Evolutionary conservation across 1,284 basidiomycete genomes (phyloP), one percentile per base, ranked within the genome.

Genomic region (Calocybe gambosa): DNA sequence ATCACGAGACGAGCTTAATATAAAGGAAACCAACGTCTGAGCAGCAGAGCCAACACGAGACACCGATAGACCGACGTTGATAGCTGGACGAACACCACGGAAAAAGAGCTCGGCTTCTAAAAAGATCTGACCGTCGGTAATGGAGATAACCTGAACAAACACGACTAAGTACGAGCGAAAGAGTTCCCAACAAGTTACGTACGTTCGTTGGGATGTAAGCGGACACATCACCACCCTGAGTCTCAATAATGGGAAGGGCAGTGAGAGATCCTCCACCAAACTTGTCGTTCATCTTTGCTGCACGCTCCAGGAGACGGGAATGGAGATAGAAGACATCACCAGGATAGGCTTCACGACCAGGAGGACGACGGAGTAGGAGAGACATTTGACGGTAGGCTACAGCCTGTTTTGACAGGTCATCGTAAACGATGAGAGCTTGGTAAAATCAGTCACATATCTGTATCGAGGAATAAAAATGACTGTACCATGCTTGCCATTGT

Each of bases 371-470:
- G 62, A 99, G 93, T 42, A 99, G 82, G 57, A 99, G 83, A 53
- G 95, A 99, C 95, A 99, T 99, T 74, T 99, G 95, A 84, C 95
- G 94, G 83, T 99, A 99, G 61, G 95, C 95, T 54, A 99, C 95
- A 63, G 95, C 95, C 78, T 99, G 95, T 80, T 99, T 99, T 63
- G 95, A 99, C 73, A 99, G 77, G 73, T 99, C 95, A 67, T 99
- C 95, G 74, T 96, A 99, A 77, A 99, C 90, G 74, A 99, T 98
- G 64, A 98, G 82, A 60, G 95, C 86, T 88, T 52, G 8, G 34
- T 34, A 15, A 10, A 62, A 52, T 29, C 58, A 55, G 40, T 7
- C 18, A 15, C 1, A 41, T 23, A 40, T 18, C 3, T 23, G 39
- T 23, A 40, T 34, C 25, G 33, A 31, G 35, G 19, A 49, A 50